Base-by-base conservation (phyloP, 2,329 filamentous ascomycete genomes). In the Nigrospora oryzae region DNA sequence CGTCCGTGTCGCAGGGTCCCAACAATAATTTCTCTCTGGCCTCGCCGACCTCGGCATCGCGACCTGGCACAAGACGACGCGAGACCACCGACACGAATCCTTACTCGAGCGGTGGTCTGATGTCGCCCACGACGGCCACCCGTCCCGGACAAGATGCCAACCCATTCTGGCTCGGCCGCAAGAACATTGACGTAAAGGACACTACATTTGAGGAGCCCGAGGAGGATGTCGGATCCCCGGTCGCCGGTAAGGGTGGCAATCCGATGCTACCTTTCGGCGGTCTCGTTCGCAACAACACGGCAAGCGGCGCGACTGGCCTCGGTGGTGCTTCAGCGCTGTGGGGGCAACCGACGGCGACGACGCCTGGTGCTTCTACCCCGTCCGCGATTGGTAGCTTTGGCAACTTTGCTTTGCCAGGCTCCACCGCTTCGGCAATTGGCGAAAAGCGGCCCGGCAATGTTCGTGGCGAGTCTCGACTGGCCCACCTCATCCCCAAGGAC, bases 401-500 rank as follows among this genome's bases (percentile, higher is more conserved):
- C 11, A 93, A 83, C 56, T 97, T 97, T 63, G 83, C 86, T n/a
- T 64, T 94, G 43, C 64, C 77, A 3, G 67, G 71, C 30, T 72
- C 40, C 10, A 42, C 40, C 28, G 23, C 75, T 32, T 70, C 77
- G 15, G 66, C 75, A 7, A 71, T 79, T 30, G 69, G 74, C 4
- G 88, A 95, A 44, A 95, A 93, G 68, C 81, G 86, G 11, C 78
- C 84, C 56, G 83, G 81, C 28, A 83, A 77, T 57, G 65, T 78
- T 28, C 75, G 84, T 46, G 81, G 86, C 3, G 87, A 89, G 59
- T 95, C 89, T 61, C 83, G 89, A 28, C 81, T 96, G 56, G 91
- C 90, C 53, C 89, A 89, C 57, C 65, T 95, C 17, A 84, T 95
- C 53, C 82, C 81, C 16, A 94, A 90, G 65, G 84, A 89, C 33